phyloP scores from a whole-genome alignment of 2,329 filamentous ascomycete species.

The Fusarium goolgardi region DNA sequence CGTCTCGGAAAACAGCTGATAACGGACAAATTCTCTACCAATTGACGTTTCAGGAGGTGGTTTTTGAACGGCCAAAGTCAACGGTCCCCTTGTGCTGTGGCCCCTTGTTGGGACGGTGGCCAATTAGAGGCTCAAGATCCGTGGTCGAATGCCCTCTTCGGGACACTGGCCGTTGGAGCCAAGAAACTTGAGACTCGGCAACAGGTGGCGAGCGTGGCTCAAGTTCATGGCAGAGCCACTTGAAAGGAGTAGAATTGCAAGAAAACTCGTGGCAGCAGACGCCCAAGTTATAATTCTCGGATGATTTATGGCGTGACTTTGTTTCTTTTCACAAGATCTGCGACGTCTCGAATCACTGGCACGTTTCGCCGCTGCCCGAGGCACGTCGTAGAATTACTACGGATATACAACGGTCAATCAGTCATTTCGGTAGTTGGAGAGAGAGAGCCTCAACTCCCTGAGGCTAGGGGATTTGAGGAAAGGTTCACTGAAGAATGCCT shows the following conservation, averaged over 20 bases:
- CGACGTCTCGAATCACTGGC: constrained; percentile 6
- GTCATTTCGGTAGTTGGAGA: constrained; percentile 22
- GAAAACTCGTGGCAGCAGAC: constrained; percentile 27
- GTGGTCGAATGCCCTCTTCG: constrained; percentile 45
- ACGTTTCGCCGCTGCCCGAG: constrained; percentile 1
- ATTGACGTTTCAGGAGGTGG: constrained; percentile 48
- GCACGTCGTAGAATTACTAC: not conserved
- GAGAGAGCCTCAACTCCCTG: constrained; percentile 24
- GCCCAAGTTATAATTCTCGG: constrained; percentile 25
- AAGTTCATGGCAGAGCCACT: constrained; percentile 38
- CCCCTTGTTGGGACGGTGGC: constrained; percentile 32
- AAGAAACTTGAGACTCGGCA: constrained; percentile 39
- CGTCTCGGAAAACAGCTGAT: constrained; percentile 47
- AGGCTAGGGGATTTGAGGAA: constrained; percentile 44
- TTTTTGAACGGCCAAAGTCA: constrained; percentile 40
- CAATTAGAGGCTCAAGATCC: constrained; percentile 38
- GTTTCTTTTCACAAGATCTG: constrained; percentile 31
- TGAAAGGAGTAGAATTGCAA: constrained; percentile 21
- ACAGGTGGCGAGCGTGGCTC: constrained; percentile 31
- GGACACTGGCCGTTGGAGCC: constrained; percentile 37
- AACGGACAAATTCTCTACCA: constrained; percentile 37
- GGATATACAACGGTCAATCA: constrained; percentile 3
- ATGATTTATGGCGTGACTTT: constrained; percentile 39
- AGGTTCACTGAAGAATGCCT: constrained; percentile 33
- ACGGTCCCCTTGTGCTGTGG: constrained; percentile 32